Evolutionary conservation across 352 stramenopile genomes (phyloP), one percentile per base, ranked within the genome.

Genomic region (Phytopythium ostracodes): DNA sequence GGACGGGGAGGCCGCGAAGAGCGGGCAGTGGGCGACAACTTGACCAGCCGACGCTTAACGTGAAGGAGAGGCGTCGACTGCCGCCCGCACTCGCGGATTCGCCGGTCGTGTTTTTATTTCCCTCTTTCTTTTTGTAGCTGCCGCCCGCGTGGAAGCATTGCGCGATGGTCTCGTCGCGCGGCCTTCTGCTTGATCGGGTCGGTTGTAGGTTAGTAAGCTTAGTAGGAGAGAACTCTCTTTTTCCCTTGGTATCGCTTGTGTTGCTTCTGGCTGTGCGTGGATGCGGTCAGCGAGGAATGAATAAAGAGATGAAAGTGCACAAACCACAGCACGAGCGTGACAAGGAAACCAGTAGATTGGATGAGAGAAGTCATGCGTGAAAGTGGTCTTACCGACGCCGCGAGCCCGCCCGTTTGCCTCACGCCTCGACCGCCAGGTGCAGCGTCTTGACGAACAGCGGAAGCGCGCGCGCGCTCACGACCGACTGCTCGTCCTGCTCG

Each of bases 371-470:
- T 5, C 10, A 25, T 25, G 20, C 2, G 42, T 49, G 9, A 15
- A 25, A 49, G 22, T 46, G 56, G 44, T 31, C 50, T 61, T 22
- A 33, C 42, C 64, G 63, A 27, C 60, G 59, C 6, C 7, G 53
- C 55, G n/a, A 11, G 25, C 5, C n/a, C n/a, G n/a, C n/a, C n/a
- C n/a, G 35, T 29, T 3, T 24, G 25, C 42, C 54, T 40, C 22
- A 73, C 56, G 70, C 66, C 31, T 79, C 59, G 29, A 70, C 63
- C n/a, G 79, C 81, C 60, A 92, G 65, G 50, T 81, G 75, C 51
- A 94, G 72, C 50, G 85, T 88, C 76, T 94, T 94, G 46, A 87
- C 74, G 29, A 92, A 71, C 5, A 94, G 53, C 62, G 89, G 83
- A 24, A 84, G 76, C 27, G 74, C 79, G 24, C 71, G 78, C 10